Conservation (phyloP, 768 basidiomycete genomes). For the Boletus rubescentipes region DNA sequence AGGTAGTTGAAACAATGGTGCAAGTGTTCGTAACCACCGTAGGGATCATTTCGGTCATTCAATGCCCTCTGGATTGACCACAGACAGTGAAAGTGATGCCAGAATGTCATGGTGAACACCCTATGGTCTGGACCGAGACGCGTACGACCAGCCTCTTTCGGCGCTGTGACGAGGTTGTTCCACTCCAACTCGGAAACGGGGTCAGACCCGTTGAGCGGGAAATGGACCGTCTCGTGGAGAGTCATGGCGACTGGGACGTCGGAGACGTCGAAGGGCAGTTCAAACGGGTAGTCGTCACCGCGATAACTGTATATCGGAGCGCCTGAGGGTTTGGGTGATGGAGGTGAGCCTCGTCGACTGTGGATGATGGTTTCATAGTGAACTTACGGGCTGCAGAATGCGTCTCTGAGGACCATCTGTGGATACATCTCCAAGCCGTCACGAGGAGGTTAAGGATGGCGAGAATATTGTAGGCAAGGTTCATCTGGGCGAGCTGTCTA, state of each 20-base stretch:
- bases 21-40: too few relatives aligned
- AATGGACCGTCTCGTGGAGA: neutral
- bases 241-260: slow-evolving; percentile 1
- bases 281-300: neutral
- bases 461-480: neutral
- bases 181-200: neutral
- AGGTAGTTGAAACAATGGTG: too few relatives aligned
- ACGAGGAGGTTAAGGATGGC: neutral
- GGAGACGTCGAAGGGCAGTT: neutral
- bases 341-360: neutral
- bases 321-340: neutral
- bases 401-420: neutral
- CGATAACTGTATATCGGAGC: neutral
- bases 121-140: slow-evolving; percentile 5
- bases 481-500: neutral
- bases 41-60: too few relatives aligned
- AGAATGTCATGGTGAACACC: neutral
- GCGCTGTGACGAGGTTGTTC: neutral
- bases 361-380: too few relatives aligned
- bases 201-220: neutral
- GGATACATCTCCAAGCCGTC: neutral
- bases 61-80: slow-evolving; percentile 7
- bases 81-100: slow-evolving; percentile 3
- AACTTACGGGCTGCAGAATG: neutral
- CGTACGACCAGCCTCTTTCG: neutral